These are phyloP conservation scores for Tetragonia tetragonoides DNA, from an alignment of 148 eudicot genomes.

Conservation along the genomic window DNA sequence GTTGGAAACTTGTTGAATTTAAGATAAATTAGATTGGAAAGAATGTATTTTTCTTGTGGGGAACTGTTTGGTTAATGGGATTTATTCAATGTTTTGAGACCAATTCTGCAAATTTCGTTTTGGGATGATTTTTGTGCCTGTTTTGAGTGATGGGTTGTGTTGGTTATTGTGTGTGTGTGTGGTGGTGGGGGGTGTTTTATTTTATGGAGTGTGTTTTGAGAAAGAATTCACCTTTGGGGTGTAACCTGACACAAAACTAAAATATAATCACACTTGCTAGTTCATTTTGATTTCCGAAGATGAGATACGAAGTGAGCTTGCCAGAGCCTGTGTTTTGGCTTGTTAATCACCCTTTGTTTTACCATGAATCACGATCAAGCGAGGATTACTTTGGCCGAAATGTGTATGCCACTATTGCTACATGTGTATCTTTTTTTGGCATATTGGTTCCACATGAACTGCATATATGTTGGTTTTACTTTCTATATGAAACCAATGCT, in stretches of 20 bases:
- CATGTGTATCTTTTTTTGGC: background rate
- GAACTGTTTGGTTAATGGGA: background rate
- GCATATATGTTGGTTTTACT: background rate
- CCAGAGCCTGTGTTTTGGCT: background rate
- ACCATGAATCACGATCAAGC: background rate
- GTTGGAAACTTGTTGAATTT: background rate
- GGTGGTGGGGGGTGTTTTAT: too few species aligned
- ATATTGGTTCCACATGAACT: background rate
- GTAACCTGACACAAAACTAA: background rate
- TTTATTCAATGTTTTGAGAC: background rate
- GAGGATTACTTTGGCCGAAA: background rate
- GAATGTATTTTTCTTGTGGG: background rate
- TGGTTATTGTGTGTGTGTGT: too few species aligned
- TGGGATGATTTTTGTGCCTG: background rate
- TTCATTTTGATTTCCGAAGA: background rate
- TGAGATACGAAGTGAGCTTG: background rate
- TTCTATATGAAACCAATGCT: background rate
- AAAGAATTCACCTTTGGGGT: too few species aligned
- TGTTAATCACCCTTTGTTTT: background rate
- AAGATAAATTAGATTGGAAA: background rate
- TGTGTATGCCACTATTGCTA: too few species aligned
- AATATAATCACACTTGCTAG: too few species aligned
- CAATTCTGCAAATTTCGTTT: background rate
- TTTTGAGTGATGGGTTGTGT: constrained; percentile 2
- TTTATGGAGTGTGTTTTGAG: too few species aligned